Percentiles rank a stretch among this genome's conserved stretches.
Conservation (phyloP, 352 stramenopile genomes). For the Aphanomyces euteiches region DNA sequence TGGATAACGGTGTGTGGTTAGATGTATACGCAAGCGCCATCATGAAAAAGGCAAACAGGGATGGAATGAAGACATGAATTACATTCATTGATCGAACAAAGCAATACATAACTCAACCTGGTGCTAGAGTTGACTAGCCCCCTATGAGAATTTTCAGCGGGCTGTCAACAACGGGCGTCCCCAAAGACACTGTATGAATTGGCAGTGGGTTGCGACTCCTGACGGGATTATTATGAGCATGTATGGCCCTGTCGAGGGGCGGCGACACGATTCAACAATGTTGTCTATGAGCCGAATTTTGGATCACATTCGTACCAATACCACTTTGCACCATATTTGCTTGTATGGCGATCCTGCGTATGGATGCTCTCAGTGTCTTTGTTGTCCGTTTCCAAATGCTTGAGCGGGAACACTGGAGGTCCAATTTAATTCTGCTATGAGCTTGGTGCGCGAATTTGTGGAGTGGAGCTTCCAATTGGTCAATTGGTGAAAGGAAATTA, state of each 20-base stretch:
- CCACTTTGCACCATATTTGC: not conserved
- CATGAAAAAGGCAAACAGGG: not conserved
- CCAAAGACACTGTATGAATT: conserved; percentile 9
- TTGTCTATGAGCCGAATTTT: conserved; percentile 14
- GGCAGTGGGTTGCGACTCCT: not conserved
- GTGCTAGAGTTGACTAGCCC: not conserved
- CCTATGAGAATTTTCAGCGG: conserved; percentile 11
- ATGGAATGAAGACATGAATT: conserved; percentile 17
- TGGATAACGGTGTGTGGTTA: too few relatives aligned
- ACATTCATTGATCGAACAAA: conserved; percentile 28
- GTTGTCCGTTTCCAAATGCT: conserved; percentile 9
- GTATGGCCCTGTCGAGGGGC: conserved; percentile 12
- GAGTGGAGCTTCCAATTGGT: too few relatives aligned
- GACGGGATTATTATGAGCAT: conserved; percentile 19
- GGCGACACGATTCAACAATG: conserved; percentile 17
- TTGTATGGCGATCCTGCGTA: conserved; percentile 17
- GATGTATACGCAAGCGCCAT: conserved; percentile 11
- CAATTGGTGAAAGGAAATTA: too few relatives aligned
- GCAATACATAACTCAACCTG: conserved; percentile 14
- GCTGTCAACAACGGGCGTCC: conserved; percentile 21
- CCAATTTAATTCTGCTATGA: conserved; percentile 2
- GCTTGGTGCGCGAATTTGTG: not conserved
- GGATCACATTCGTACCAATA: not conserved
- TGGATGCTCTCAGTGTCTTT: not conserved
- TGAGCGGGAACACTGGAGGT: not conserved